Percentiles rank a stretch among this genome's conserved stretches.
These are phyloP conservation scores for Glebionis coronaria DNA, from an alignment of 129 eudicot species.

Conservation along the genomic window DNA sequence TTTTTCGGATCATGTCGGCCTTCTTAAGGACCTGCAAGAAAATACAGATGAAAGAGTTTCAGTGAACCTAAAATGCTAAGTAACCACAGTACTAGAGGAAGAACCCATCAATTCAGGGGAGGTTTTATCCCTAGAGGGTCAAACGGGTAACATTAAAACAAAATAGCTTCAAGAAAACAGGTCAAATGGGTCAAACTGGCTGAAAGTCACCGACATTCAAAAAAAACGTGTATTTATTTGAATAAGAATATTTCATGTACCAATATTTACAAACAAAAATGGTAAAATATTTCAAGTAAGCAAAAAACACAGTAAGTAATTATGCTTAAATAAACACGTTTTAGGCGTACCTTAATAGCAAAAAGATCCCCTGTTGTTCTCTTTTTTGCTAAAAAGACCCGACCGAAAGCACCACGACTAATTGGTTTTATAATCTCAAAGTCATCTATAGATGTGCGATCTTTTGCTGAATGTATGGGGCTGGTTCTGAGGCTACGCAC, in stretches of 20 bases:
- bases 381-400: slow-evolving; percentile 92
- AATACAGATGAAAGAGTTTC: slow-evolving; percentile 13
- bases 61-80: slow-evolving; percentile 16
- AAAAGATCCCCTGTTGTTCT: slow-evolving; percentile 97
- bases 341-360: slow-evolving; percentile 80
- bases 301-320: slow-evolving; percentile 4
- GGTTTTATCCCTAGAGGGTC: background rate
- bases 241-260: background rate
- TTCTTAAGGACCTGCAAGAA: slow-evolving; percentile 75
- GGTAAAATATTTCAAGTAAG: background rate
- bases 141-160: background rate
- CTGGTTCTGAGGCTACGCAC: slow-evolving; percentile 92
- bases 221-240: background rate
- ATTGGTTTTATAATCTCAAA: slow-evolving; percentile 97
- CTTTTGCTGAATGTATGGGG: slow-evolving; percentile 81
- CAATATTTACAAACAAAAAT: background rate
- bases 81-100: background rate
- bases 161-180: background rate
- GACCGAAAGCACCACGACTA: slow-evolving; percentile 98
- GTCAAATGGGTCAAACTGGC: background rate
- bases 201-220: background rate
- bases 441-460: slow-evolving; percentile 94
- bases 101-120: slow-evolving; percentile 1
- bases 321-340: background rate
- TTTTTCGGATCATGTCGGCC: slow-evolving; percentile 97